Base-by-base conservation (phyloP, 2,329 filamentous ascomycete genomes). In the Penicillium frequentans region DNA sequence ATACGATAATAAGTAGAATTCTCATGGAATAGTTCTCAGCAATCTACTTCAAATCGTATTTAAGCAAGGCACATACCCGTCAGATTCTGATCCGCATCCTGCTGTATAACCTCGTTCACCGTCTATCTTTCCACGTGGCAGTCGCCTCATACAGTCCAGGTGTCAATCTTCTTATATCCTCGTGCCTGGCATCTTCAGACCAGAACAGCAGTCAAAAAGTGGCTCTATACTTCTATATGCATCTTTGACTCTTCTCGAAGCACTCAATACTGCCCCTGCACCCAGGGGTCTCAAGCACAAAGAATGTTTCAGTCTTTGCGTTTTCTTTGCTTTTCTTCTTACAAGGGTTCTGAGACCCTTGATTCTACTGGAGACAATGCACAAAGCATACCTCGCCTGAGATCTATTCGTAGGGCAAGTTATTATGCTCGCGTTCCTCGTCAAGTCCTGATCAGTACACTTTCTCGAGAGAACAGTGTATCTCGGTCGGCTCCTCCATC, bases 281-380 rank as follows among this genome's bases (percentile, higher is more conserved):
- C 27, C 37, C 33, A 42, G 19, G 19, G n/a, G 14, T 33, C 3
- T 31, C 24, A 26, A 23, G 23, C n/a, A 10, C 14, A 10, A 29
- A 42, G 16, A 23, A 48, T 54, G 51, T 27, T 53, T 8, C 23
- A 37, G n/a, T 63, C 55, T 45, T 42, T 66, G 39, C 57, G 57
- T 7, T 52, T 65, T 47, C 35, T 65, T 59, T 66, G 64, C 51
- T 64, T 64, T 59, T 55, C 54, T 27, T 57, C 54, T n/a, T 42
- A 42, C n/a, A 49, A 59, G 23, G 21, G 21, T 26, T 29, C 26
- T 14, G 46, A 51, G 6, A 24, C 39, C 16, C 44, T 47, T 9
- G 51, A 57, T 16, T 9, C 55, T n/a, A 31, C 50, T 11, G 21
- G 27, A 11, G 10, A 56, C 13, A 39, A 46, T 13, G 29, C 27